These are phyloP conservation scores for Populus deltoides DNA, from an alignment of 345 rosid species.

Conservation along the genomic window DNA sequence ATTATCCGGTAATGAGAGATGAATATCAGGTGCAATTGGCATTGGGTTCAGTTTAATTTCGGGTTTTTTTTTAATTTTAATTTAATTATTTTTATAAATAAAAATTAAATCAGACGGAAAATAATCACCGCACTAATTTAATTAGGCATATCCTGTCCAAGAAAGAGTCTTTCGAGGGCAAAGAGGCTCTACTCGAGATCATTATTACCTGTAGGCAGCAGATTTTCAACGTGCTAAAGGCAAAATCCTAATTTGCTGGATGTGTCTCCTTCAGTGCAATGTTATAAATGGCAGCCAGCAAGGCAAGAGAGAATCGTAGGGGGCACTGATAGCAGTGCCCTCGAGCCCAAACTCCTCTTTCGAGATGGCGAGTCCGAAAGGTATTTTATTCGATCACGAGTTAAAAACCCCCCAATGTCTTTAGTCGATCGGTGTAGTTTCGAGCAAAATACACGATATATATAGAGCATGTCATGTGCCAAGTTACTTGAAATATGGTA, in stretches of 20 bases:
- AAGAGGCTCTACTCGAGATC: not conserved
- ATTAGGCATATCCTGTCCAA: too few relatives aligned
- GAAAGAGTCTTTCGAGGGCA: too few relatives aligned
- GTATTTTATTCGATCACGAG: not conserved
- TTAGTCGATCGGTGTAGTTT: not conserved
- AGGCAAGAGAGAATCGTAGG: not conserved
- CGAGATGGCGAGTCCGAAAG: not conserved
- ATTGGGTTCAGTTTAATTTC: accelerated
- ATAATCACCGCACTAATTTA: too few relatives aligned
- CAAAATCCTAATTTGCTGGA: not conserved
- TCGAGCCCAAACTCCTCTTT: not conserved
- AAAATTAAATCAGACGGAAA: too few relatives aligned
- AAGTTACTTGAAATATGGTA: slow-evolving; percentile 19
- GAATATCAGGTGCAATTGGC: too few relatives aligned
- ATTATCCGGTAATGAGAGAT: too few relatives aligned
- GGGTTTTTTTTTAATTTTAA: too few relatives aligned
- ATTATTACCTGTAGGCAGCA: not conserved
- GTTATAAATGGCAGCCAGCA: not conserved
- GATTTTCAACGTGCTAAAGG: not conserved
- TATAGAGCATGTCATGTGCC: slow-evolving; percentile 18
- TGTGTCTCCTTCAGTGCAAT: not conserved
- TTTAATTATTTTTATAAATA: too few relatives aligned
- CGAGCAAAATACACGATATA: not conserved
- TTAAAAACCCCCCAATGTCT: too few relatives aligned
- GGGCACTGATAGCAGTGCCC: not conserved